A percentile compares a stretch with the other conserved stretches of the same genome.
phyloP scores from a whole-genome alignment of 306 rosid species.

The Morella rubra region DNA sequence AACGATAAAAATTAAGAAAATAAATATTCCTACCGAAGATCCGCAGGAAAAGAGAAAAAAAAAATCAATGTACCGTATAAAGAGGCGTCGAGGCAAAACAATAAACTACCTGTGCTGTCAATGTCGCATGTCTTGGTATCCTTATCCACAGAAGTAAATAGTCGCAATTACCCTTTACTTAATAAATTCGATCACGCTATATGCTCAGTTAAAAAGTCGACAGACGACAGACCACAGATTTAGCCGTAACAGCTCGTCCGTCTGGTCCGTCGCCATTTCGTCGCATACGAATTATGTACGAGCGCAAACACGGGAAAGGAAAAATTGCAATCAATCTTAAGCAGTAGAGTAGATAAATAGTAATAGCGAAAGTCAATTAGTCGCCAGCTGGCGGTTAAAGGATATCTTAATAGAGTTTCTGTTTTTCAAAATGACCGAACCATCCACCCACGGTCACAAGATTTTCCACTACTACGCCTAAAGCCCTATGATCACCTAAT shows the following conservation, averaged over 20 bases:
- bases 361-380: not conserved
- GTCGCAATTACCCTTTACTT: not conserved
- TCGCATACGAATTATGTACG: too few relatives aligned
- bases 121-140: not conserved
- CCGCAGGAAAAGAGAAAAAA: not conserved
- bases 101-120: too few relatives aligned
- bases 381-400: conserved; percentile 22
- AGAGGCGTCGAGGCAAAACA: too few relatives aligned
- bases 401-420: not conserved
- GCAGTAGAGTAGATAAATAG: not conserved
- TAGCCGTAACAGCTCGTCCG: too few relatives aligned
- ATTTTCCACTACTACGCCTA: conserved; percentile 4
- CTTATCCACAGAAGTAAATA: not conserved
- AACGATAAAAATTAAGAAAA: too few relatives aligned
- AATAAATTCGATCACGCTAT: too few relatives aligned
- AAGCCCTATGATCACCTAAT: not conserved
- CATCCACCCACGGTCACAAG: conserved; percentile 2
- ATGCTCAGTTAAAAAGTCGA: too few relatives aligned
- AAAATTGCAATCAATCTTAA: too few relatives aligned
- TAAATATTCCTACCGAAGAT: not conserved
- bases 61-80: not conserved
- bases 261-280: too few relatives aligned
- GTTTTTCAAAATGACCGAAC: not conserved
- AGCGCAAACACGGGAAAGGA: too few relatives aligned
- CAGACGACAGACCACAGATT: too few relatives aligned